Conservation (phyloP, 805 yeast genomes). For the Hyphopichia homilentoma region DNA sequence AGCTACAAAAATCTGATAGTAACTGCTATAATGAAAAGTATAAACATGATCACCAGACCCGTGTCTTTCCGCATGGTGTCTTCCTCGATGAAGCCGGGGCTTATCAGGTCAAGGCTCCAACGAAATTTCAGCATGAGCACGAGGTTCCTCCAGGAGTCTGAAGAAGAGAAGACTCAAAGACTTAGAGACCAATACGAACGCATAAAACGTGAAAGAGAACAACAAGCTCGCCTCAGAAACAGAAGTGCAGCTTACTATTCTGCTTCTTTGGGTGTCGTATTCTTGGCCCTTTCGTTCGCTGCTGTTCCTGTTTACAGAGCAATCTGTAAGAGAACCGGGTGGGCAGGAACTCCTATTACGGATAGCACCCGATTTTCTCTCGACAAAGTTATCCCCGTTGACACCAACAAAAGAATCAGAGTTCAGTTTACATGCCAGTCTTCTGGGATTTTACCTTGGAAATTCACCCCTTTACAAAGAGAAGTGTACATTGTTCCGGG, state of each 20-base stretch:
- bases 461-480: constrained; percentile 87
- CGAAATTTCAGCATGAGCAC: no score
- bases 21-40: no score
- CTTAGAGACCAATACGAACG: constrained; percentile 1
- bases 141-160: background rate
- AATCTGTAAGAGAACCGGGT: constrained; percentile 91
- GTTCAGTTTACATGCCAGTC: constrained; percentile 92
- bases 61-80: no score
- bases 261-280: constrained; percentile 62
- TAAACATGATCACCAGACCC: no score
- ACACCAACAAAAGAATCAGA: constrained; percentile 73
- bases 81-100: no score
- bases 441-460: constrained; percentile 90
- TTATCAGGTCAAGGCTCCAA: no score
- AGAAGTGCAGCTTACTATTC: constrained; percentile 63
- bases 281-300: constrained; percentile 77
- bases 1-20: no score
- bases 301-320: constrained; percentile 93
- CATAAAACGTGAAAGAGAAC: constrained; percentile 16
- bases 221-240: constrained; percentile 32
- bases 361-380: constrained; percentile 76
- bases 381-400: constrained; percentile 85
- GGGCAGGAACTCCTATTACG: constrained; percentile 93
- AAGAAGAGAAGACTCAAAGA: background rate
- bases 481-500: constrained; percentile 94